A percentile compares a stretch with the other conserved stretches of the same genome.
These are phyloP conservation scores for Yamadazyma trypodendri DNA, from an alignment of 1,139 yeast species.

Conservation along the genomic window DNA sequence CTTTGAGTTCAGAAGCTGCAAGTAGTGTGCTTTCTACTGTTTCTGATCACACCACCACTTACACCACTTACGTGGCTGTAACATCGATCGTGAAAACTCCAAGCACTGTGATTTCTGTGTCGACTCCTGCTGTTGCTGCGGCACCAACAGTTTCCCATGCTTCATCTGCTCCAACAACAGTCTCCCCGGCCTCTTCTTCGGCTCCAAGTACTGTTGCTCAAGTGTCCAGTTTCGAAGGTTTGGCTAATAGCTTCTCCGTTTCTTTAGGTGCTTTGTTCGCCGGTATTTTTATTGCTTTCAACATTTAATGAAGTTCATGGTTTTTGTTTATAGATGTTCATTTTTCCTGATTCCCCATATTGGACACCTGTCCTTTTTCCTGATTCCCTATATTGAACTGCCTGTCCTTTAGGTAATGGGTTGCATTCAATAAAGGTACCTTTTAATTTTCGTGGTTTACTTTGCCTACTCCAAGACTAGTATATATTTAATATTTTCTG, in stretches of 20 bases:
- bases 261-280: conserved; percentile 23
- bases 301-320: conserved; percentile 10
- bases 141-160: conserved; percentile 1
- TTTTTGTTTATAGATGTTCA: conserved; percentile 1
- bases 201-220: conserved; percentile 17
- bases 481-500: no score
- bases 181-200: background rate
- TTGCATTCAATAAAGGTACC: no score
- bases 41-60: conserved; percentile 26
- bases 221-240: conserved; percentile 21
- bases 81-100: conserved; percentile 20
- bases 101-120: conserved; percentile 30
- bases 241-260: conserved; percentile 18
- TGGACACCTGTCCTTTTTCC: no score
- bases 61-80: conserved; percentile 27
- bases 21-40: conserved; percentile 20
- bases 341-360: no score
- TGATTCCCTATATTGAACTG: no score
- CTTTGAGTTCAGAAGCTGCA: conserved; percentile 28
- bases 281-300: conserved; percentile 18
- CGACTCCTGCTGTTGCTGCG: conserved; percentile 9
- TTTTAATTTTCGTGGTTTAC: no score
- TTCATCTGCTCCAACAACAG: conserved; percentile 2
- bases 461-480: no score
- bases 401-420: no score